Percentiles rank a stretch among this genome's conserved stretches.
Conservation (phyloP, 106 monocot genomes). For the Iris macrosiphon region DNA sequence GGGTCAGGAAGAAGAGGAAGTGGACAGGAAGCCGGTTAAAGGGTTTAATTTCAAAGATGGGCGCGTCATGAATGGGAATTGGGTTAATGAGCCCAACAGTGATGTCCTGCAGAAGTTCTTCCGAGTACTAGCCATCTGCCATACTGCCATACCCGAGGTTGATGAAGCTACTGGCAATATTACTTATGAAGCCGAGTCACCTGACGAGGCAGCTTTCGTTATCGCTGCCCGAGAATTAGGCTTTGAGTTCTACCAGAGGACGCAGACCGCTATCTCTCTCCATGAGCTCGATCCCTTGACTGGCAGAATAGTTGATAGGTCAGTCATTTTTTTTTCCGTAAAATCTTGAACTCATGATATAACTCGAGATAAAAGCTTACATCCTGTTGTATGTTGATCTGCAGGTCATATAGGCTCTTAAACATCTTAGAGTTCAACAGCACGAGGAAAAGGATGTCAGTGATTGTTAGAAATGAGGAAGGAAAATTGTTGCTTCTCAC, state of each 20-base stretch:
- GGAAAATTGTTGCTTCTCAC: conserved; percentile 63
- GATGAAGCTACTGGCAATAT: conserved; percentile 51
- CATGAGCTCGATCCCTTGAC: conserved; percentile 57
- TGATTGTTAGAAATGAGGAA: conserved; percentile 64
- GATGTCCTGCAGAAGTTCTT: conserved; percentile 62
- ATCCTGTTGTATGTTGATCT: conserved; percentile 3
- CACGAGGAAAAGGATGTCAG: conserved; percentile 84
- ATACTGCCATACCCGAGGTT: conserved; percentile 78
- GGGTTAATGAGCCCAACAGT: conserved; percentile 51
- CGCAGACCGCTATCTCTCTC: conserved; percentile 58
- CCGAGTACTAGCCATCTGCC: conserved; percentile 64
- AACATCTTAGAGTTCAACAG: conserved; percentile 92
- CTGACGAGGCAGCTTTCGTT: conserved; percentile 92
- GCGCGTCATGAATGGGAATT: conserved; percentile 70
- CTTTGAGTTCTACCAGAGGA: conserved; percentile 84
- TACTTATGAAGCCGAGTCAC: conserved; percentile 92
- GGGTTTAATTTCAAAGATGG: conserved; percentile 84
- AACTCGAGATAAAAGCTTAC: background rate
- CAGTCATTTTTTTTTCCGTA: background rate
- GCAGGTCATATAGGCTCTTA: conserved; percentile 72
- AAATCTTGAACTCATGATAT: too few relatives aligned
- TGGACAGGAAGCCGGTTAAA: conserved; percentile 32
- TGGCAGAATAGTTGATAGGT: conserved; percentile 50
- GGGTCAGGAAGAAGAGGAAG: conserved; percentile 9
- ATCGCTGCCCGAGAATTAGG: conserved; percentile 83